Percentiles rank a stretch among this genome's conserved stretches.
phyloP scores from a whole-genome alignment of 2,329 filamentous ascomycete genomes.

The Mariannaea sp. region DNA sequence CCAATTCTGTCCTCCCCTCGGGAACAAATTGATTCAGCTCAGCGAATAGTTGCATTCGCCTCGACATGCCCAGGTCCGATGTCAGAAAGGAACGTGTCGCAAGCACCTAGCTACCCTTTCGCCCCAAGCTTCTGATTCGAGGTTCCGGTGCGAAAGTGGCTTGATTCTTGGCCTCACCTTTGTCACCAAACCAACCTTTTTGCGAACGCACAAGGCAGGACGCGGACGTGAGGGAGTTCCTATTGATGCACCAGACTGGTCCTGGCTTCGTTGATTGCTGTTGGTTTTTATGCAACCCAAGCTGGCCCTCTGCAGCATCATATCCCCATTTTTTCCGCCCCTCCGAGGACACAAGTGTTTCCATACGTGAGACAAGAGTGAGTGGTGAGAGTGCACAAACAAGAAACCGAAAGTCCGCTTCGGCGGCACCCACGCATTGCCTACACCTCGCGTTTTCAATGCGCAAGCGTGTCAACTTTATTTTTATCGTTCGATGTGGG shows the following conservation, averaged over 20 bases:
- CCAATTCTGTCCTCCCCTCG: background rate
- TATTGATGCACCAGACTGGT: background rate
- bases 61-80: background rate
- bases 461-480: slow-evolving; percentile 63
- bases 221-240: background rate
- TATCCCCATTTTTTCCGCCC: background rate
- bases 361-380: background rate
- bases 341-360: slow-evolving; percentile 14
- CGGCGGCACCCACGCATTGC: slow-evolving; percentile 59
- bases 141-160: slow-evolving; percentile 9
- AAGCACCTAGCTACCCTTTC: background rate
- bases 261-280: background rate
- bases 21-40: background rate
- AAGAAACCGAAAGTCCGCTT: slow-evolving; percentile 35
- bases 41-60: background rate
- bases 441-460: slow-evolving; percentile 64
- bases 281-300: background rate
- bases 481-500: slow-evolving; percentile 63
- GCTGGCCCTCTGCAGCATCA: background rate
- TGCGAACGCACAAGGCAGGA: slow-evolving; percentile 10
- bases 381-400: background rate
- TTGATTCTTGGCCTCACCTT: background rate
- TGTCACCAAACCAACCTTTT: slow-evolving; percentile 12
- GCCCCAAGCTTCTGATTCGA: no score
- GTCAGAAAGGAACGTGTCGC: background rate